phyloP scores from a whole-genome alignment of 2,329 filamentous ascomycete genomes.

The Aspergillus sp. region DNA sequence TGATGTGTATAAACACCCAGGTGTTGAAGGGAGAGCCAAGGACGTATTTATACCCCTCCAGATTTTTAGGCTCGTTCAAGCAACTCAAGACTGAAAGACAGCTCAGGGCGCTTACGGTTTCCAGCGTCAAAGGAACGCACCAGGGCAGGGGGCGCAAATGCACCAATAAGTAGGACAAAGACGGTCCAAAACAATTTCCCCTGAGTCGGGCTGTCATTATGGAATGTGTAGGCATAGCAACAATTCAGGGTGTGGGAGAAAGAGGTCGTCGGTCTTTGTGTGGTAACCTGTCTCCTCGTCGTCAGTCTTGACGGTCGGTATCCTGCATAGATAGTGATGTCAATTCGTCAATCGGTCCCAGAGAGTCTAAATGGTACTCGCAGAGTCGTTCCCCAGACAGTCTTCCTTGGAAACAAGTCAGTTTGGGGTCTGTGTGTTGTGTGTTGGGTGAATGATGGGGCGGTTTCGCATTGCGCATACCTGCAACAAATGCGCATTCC shows the following conservation, averaged over 20 bases:
- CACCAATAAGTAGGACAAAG: constrained; percentile 7
- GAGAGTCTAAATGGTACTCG: not conserved
- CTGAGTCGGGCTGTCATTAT: not conserved
- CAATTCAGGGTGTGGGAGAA: not conserved
- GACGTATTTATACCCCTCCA: not conserved
- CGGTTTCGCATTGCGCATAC: not conserved
- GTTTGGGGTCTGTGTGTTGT: not conserved
- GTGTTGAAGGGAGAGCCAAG: not conserved
- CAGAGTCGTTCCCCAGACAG: not conserved
- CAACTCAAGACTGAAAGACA: not conserved
- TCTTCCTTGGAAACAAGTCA: not conserved
- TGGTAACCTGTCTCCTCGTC: not conserved
- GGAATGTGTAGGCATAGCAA: not conserved
- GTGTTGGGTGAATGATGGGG: not conserved
- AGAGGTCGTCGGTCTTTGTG: not conserved
- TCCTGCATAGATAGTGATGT: not conserved
- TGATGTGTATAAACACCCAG: not conserved
- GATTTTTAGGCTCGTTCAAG: not conserved
- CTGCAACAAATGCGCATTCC: not conserved
- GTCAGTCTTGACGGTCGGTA: not conserved
- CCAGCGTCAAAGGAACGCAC: not conserved
- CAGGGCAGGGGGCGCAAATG: not conserved
- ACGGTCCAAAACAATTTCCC: not conserved
- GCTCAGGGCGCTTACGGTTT: not conserved
- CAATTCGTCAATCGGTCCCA: not conserved